A percentile compares a stretch with the other conserved stretches of the same genome.
Conservation (phyloP, 2,329 filamentous ascomycete genomes). For the Cladorrhinum sp. region DNA sequence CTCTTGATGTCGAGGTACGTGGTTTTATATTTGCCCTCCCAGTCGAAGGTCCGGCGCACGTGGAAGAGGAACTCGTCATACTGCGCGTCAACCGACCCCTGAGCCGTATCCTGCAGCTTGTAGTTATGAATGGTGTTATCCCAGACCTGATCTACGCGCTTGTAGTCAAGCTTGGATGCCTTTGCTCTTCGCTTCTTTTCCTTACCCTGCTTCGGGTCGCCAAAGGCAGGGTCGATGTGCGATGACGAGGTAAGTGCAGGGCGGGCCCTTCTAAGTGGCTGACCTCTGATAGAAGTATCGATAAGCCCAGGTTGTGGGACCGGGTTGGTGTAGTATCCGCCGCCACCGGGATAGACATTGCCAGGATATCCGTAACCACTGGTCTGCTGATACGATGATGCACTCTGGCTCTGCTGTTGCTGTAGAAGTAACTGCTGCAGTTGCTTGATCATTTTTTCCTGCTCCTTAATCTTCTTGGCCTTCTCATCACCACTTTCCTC, state of each 20-base stretch:
- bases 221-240: slow-evolving; percentile 17
- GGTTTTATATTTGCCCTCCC: slow-evolving; percentile 72
- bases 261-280: not conserved
- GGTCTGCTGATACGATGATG: not conserved
- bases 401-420: slow-evolving; percentile 16
- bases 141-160: slow-evolving; percentile 55
- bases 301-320: not conserved
- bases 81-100: slow-evolving; percentile 45
- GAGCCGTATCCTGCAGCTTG: slow-evolving; percentile 54
- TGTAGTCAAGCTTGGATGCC: slow-evolving; percentile 39
- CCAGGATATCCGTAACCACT: slow-evolving; percentile 10
- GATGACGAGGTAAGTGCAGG: not conserved
- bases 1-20: slow-evolving; percentile 84
- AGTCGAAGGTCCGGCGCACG: slow-evolving; percentile 77
- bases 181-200: slow-evolving; percentile 24
- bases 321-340: slow-evolving; percentile 8
- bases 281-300: not conserved
- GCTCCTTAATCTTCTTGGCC: slow-evolving; percentile 9
- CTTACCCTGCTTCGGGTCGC: slow-evolving; percentile 16
- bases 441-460: slow-evolving; percentile 29
- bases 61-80: slow-evolving; percentile 82
- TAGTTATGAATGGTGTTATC: slow-evolving; percentile 48
- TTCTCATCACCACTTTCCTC: slow-evolving; percentile 5
- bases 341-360: slow-evolving; percentile 8
- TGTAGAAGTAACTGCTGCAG: slow-evolving; percentile 28